Evolutionary conservation across 2,329 filamentous ascomycete species (phyloP), one percentile per base, ranked within the genome.

Genomic region (Dothistroma pini): DNA sequence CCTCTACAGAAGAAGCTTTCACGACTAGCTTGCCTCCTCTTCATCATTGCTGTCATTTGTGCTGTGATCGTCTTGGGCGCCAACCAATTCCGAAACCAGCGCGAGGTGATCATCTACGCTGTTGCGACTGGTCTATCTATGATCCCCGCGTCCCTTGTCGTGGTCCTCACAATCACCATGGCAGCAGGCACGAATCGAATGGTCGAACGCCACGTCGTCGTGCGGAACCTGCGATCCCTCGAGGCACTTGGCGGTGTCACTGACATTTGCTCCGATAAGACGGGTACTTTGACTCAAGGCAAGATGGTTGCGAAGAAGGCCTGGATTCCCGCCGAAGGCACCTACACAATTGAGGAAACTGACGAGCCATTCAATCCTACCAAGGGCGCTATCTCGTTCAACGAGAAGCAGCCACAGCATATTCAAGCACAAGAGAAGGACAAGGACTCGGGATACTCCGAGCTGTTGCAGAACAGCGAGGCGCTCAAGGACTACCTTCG

Each of bases 1-100:
- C 92, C 92, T 0, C 80, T 96, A 51, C 91, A 96, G 77, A 87
- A 89, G 66, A 93, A 90, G 71, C 82, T 96, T 56, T 91, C 89
- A 77, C 91, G 93, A 75, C 88, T 96, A 70, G 91, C 92, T 31
- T 86, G 95, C 49, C 73, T 91, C 3, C 84, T 96, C 1, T 96
- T 96, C 71, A 86, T 82, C 52, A 83, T 91, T 55, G 92, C 88
- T 2, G 83, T 90, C 12, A 69, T 90, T 29, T 88, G 87, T 63
- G 87, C 87, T 9, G 83, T 90, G 66, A 85, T 90, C 67, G 87
- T 89, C 44, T 81, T 89, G 51, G 87, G 79, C 7, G 84, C 87
- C 57, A 89, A 88, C 73, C 68, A 80, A 1, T 75, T 74, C 65
- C 63, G 84, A 80, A n/a, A 79, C 79, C 86, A 79, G 34, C 58